A percentile compares a stretch with the other conserved stretches of the same genome.
Conservation (phyloP, 129 eudicot species). For the Cynara cardunculus region DNA sequence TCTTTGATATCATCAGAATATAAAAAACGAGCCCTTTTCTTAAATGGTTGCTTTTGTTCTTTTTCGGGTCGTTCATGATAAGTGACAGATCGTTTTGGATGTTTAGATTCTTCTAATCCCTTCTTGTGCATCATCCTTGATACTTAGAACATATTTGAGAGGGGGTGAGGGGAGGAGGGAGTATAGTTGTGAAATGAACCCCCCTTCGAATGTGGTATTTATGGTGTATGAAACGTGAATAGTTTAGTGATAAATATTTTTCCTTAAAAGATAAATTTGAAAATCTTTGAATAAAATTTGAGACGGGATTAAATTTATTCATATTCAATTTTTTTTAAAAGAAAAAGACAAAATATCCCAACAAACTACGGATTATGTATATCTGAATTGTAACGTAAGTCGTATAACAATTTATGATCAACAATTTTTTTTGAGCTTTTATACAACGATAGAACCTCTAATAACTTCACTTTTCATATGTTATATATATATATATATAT, state of each 20-base stretch:
- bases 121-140: neutral
- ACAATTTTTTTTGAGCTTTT: neutral
- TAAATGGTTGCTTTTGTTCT: conserved; percentile 3
- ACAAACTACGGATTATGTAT: neutral
- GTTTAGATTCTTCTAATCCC: neutral
- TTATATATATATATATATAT: too few species aligned
- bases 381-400: neutral
- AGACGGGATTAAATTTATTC: conserved; percentile 11
- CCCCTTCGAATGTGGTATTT: neutral
- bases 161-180: neutral
- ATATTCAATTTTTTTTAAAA: neutral
- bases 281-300: neutral
- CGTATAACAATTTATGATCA: neutral
- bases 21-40: conserved; percentile 20
- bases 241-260: neutral
- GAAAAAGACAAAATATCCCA: conserved; percentile 2
- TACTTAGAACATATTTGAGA: neutral
- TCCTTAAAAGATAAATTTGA: neutral
- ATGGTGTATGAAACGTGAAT: neutral
- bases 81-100: neutral
- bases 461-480: too few species aligned
- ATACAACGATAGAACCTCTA: neutral
- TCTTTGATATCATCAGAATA: neutral
- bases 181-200: neutral
- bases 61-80: neutral